phyloP scores from a whole-genome alignment of 2,329 filamentous ascomycete genomes.

The Monosporascus sp. region DNA sequence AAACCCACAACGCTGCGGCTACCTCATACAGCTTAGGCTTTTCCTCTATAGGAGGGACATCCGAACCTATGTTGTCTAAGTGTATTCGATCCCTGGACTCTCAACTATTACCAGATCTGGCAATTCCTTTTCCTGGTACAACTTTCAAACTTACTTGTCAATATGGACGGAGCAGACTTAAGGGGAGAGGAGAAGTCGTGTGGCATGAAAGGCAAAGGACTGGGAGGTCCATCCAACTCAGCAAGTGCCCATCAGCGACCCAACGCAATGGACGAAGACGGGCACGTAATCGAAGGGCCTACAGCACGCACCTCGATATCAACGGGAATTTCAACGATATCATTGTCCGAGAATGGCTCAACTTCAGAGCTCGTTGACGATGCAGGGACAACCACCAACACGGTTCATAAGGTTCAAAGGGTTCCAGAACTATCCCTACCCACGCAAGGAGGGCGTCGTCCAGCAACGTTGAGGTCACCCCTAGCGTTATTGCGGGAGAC shows the following conservation, averaged over 20 bases:
- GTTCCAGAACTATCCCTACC: neutral
- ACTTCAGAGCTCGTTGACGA: neutral
- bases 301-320: neutral
- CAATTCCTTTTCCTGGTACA: neutral
- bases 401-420: neutral
- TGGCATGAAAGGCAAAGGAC: neutral
- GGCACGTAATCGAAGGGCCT: neutral
- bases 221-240: neutral
- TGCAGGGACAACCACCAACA: neutral
- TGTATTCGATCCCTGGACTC: neutral
- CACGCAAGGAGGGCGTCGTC: neutral
- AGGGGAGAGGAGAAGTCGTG: neutral
- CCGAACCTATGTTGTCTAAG: neutral
- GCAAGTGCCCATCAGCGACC: neutral
- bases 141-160: neutral
- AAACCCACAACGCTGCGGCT: neutral
- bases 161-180: neutral
- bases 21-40: neutral
- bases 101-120: neutral
- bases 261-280: neutral
- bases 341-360: neutral
- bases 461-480: conserved; percentile 16
- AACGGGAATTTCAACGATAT: neutral
- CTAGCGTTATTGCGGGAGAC: conserved; percentile 16
- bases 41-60: neutral